phyloP scores from a whole-genome alignment of 225 moss, liverwort and hornwort genomes.

The Physcomitrellopsis africana region DNA sequence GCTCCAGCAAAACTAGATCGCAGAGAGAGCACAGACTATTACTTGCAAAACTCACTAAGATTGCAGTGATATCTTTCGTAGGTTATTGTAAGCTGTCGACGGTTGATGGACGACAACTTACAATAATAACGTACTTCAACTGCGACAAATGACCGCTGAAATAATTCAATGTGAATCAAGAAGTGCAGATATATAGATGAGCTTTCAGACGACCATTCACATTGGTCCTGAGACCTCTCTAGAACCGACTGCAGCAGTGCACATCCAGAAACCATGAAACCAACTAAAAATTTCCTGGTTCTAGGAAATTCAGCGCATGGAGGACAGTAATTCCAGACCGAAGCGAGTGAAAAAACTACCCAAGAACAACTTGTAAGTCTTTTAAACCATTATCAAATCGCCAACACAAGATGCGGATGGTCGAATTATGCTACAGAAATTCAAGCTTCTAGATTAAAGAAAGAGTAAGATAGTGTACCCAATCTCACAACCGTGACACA shows the following conservation, averaged over 20 bases:
- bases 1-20: slow-evolving; percentile 9
- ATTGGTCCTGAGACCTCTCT: not conserved
- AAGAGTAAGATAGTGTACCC: not conserved
- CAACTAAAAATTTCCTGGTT: not conserved
- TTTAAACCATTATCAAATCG: not conserved
- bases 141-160: not conserved
- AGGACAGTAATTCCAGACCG: not conserved
- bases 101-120: no score
- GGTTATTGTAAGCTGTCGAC: no score
- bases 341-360: not conserved
- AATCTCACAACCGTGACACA: not conserved
- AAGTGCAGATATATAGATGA: not conserved
- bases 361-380: not conserved
- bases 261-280: not conserved
- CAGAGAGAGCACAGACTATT: not conserved
- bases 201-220: not conserved
- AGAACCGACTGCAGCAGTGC: not conserved
- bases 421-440: not conserved
- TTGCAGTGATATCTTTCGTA: not conserved
- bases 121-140: not conserved
- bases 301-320: not conserved
- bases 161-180: not conserved
- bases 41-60: not conserved
- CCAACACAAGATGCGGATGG: not conserved
- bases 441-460: not conserved